phyloP scores from a whole-genome alignment of 2,329 filamentous ascomycete genomes.

The Thelonectria blattea region DNA sequence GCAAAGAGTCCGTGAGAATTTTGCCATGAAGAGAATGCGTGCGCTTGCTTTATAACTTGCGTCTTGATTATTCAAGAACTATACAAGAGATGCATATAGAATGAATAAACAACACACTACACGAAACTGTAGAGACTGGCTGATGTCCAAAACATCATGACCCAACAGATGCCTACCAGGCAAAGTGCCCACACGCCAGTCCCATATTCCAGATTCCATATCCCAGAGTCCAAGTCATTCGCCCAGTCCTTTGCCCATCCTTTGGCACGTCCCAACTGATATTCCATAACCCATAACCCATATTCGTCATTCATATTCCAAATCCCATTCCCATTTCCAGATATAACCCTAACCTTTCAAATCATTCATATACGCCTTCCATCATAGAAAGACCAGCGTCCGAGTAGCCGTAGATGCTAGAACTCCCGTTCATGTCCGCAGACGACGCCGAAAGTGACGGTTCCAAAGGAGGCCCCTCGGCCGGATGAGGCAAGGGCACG shows the following conservation, averaged over 20 bases:
- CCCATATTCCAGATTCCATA: background rate
- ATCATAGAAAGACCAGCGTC: background rate
- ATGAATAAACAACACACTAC: background rate
- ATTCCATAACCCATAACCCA: background rate
- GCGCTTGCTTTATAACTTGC: too few relatives aligned
- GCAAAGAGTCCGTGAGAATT: too few relatives aligned
- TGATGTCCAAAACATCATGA: background rate
- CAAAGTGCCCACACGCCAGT: background rate
- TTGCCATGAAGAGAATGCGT: too few relatives aligned
- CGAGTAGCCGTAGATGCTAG: background rate
- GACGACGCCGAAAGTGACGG: background rate
- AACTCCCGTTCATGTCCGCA: background rate
- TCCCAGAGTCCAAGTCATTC: too few relatives aligned
- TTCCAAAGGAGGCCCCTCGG: constrained; percentile 4
- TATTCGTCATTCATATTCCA: background rate
- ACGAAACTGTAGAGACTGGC: background rate
- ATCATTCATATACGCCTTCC: background rate
- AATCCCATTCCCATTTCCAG: background rate
- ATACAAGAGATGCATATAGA: background rate
- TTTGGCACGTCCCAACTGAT: too few relatives aligned
- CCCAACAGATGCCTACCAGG: background rate
- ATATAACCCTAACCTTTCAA: background rate
- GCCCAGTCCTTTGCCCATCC: too few relatives aligned
- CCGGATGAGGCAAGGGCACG: constrained; percentile 25
- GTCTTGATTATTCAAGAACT: too few relatives aligned